Evolutionary conservation across 2,329 filamentous ascomycete species (phyloP).

Genomic region (Cytospora piceicola): DNA sequence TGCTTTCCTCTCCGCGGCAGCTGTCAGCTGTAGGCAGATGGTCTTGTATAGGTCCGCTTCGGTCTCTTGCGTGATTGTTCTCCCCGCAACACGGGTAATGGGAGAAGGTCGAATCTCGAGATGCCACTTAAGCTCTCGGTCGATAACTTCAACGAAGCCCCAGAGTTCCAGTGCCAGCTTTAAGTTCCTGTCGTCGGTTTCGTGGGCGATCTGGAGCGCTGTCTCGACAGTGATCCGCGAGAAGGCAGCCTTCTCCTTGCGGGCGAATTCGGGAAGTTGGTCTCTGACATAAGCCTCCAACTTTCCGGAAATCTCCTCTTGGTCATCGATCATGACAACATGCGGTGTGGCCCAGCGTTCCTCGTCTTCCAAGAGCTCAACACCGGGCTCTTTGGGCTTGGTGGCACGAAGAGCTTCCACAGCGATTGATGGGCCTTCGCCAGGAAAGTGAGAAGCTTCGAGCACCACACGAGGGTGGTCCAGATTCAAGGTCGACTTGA

Average conservation of each 20-base stretch:
- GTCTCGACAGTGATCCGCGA: slow-evolving; percentile 62
- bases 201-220: slow-evolving; percentile 49
- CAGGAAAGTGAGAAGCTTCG: slow-evolving; percentile 64
- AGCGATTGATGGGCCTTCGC: slow-evolving; percentile 48
- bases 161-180: slow-evolving; percentile 65
- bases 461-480: slow-evolving; percentile 54
- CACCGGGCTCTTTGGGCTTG: slow-evolving; percentile 38
- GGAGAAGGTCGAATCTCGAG: slow-evolving; percentile 54
- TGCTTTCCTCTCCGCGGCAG: slow-evolving; percentile 66
- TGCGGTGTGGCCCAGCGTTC: slow-evolving; percentile 42
- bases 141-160: slow-evolving; percentile 67
- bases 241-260: slow-evolving; percentile 62
- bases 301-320: slow-evolving; percentile 62
- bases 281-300: slow-evolving; percentile 65
- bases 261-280: slow-evolving; percentile 60
- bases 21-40: slow-evolving; percentile 66
- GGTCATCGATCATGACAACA: slow-evolving; percentile 63
- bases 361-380: slow-evolving; percentile 42
- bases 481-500: slow-evolving; percentile 56
- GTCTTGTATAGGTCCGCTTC: slow-evolving; percentile 63
- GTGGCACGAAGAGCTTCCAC: slow-evolving; percentile 48
- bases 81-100: slow-evolving; percentile 44
- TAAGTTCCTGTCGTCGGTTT: slow-evolving; percentile 58
- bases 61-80: slow-evolving; percentile 56
- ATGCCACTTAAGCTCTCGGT: slow-evolving; percentile 65